Evolutionary conservation across 2,329 filamentous ascomycete genomes (phyloP).

Genomic region (Microdochium trichocladiopsis): DNA sequence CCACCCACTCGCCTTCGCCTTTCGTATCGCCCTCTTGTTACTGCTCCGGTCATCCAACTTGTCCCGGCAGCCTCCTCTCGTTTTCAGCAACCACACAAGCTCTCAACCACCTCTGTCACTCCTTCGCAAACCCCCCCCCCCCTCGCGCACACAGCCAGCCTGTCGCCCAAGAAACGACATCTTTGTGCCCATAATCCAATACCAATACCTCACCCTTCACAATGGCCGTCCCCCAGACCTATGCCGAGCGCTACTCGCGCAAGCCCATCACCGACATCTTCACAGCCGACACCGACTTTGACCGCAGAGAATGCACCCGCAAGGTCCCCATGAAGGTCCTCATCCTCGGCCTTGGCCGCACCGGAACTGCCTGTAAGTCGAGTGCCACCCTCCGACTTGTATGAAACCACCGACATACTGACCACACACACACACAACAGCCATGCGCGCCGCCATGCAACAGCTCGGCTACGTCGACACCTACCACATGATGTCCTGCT

Average conservation of each 20-base stretch:
- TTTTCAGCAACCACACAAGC: no score
- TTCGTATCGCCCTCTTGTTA: background rate
- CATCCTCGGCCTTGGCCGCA: constrained; percentile 61
- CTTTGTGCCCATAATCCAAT: background rate
- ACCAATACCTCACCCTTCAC: constrained; percentile 1
- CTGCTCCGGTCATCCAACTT: background rate
- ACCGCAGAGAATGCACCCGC: constrained; percentile 57
- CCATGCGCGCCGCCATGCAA: constrained; percentile 58
- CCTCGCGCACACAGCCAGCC: background rate
- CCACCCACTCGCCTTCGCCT: background rate
- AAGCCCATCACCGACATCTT: constrained; percentile 52
- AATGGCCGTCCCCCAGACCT: constrained; percentile 9
- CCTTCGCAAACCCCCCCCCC: background rate
- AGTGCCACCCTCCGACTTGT: no score
- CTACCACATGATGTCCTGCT: constrained; percentile 69
- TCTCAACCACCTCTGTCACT: background rate
- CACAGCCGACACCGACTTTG: constrained; percentile 61
- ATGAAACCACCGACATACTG: no score
- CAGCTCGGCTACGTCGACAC: constrained; percentile 60
- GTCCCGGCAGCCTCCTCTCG: background rate
- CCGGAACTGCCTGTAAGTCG: constrained; percentile 60
- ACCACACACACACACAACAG: no score
- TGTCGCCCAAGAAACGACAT: background rate
- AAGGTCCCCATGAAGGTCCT: constrained; percentile 68
- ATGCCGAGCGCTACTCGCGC: constrained; percentile 19